Percentiles rank a stretch among this genome's conserved stretches.
These are phyloP conservation scores for Pythium folliculosum DNA, from an alignment of 352 stramenopile genomes.

Conservation along the genomic window DNA sequence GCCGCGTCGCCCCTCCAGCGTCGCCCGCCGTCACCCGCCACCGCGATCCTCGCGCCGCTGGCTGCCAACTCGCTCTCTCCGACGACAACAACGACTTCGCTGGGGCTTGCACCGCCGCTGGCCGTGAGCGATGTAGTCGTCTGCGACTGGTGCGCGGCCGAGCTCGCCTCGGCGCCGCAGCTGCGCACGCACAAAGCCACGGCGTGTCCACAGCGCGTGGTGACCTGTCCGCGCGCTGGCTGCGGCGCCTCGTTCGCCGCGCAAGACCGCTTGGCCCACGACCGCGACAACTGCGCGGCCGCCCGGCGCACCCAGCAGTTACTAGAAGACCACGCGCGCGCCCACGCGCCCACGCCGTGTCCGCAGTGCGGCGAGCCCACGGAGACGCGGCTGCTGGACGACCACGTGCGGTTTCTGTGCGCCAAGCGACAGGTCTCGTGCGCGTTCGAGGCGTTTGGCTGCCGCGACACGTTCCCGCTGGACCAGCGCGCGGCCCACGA, in stretches of 20 bases:
- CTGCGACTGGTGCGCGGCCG: constrained; percentile 46
- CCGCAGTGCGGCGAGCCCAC: constrained; percentile 42
- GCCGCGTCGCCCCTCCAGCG: neutral
- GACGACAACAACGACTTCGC: constrained; percentile 3
- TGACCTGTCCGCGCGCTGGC: constrained; percentile 47
- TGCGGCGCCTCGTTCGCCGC: constrained; percentile 43
- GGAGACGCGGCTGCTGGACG: constrained; percentile 38
- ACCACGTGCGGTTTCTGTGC: constrained; percentile 50
- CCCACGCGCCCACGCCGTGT: constrained; percentile 41
- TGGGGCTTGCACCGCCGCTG: constrained; percentile 21
- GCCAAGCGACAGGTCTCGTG: constrained; percentile 50
- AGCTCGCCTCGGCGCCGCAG: constrained; percentile 36
- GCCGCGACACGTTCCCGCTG: constrained; percentile 37
- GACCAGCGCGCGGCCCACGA: constrained; percentile 48
- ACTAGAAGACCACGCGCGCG: constrained; percentile 41
- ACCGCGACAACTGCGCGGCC: constrained; percentile 41
- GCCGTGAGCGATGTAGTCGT: constrained; percentile 18
- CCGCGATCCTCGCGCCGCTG: constrained; percentile 15
- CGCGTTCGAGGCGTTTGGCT: constrained; percentile 54
- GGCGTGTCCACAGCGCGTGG: constrained; percentile 42
- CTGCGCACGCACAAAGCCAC: constrained; percentile 40
- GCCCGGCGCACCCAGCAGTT: constrained; percentile 40
- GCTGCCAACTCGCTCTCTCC: neutral
- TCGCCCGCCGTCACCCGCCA: constrained; percentile 18
- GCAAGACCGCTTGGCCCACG: constrained; percentile 35